Evolutionary conservation across 2,329 filamentous ascomycete species (phyloP), one percentile per base, ranked within the genome.

Genomic region (Fusarium floridanum): DNA sequence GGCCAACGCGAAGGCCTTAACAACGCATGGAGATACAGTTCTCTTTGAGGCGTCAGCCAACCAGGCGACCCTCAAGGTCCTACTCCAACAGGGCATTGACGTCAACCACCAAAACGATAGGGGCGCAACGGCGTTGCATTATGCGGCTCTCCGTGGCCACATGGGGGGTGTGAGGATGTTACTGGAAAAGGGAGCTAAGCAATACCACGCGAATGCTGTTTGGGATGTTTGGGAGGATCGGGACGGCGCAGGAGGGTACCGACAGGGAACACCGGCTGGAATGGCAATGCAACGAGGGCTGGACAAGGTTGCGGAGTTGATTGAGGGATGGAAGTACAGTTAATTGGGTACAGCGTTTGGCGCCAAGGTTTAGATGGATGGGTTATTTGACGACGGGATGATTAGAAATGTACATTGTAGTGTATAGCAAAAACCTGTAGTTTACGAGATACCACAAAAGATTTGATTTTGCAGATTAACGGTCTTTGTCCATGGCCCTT

Each of bases 191-290:
- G 77, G 77, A 24, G 77, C 77, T 27, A 75, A 74, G 22, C 77
- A 79, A 34, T 76, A 71, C 48, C 76, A 78, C 56, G 77, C 77
- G 48, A 79, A 75, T 56, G 77, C 77, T 12, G 77, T 79, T 39
- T 79, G 78, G 73, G 77, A 79, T 73, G 71, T 64, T 8, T 77
- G 77, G 77, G 77, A 79, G 64, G 76, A 79, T 59, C 76, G 77
- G 43, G 77, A 79, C 56, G 72, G 70, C 14, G 72, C 71, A 53
- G 67, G 66, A 56, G 70, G 68, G 11, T 79, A 79, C 67, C 73
- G 77, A 60, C 77, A 79, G 36, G 77, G 77, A 20, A 79, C 77
- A 10, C 77, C 77, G n/a, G 77, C 77, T 56, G 77, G 75, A 9
- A 75, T 79, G 67, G 77, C 77, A 20, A 76, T 77, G 69, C 77